Evolutionary conservation across 495 filamentous ascomycete genomes (phyloP).

Genomic region (Collariella sp.): DNA sequence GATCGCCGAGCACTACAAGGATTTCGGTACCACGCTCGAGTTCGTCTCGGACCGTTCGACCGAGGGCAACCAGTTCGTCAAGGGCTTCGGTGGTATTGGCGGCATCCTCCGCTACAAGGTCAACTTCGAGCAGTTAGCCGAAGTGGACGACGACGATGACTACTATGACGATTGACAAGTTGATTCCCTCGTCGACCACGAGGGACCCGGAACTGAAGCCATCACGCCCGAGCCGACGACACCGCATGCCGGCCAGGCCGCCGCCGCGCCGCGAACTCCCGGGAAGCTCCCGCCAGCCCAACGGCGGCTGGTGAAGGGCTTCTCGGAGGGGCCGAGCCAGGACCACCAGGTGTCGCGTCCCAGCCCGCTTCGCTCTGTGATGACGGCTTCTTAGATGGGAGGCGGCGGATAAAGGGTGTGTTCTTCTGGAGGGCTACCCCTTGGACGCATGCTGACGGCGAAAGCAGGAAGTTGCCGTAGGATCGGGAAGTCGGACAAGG

Average conservation of each 20-base stretch:
- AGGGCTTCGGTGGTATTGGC: conserved; percentile 97
- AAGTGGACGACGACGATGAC: conserved; percentile 92
- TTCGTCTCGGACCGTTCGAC: conserved; percentile 95
- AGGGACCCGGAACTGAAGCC: conserved; percentile 69
- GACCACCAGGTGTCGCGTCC: conserved; percentile 40
- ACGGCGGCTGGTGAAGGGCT: conserved; percentile 35
- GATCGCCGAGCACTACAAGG: conserved; percentile 95
- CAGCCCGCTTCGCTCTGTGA: conserved; percentile 52
- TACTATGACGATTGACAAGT: conserved; percentile 99
- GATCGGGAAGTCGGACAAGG: conserved; percentile 23
- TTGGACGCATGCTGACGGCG: background rate
- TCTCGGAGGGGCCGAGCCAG: conserved; percentile 30
- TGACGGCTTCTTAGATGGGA: conserved; percentile 48
- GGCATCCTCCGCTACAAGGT: conserved; percentile 97
- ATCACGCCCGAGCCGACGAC: conserved; percentile 48
- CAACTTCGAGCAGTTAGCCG: conserved; percentile 98
- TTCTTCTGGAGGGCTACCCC: background rate
- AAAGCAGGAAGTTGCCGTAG: conserved; percentile 7
- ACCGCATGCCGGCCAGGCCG: conserved; percentile 26
- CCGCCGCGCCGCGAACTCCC: conserved; percentile 30
- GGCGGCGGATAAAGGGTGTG: conserved; percentile 13
- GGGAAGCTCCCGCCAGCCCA: conserved; percentile 30
- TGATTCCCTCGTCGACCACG: conserved; percentile 79
- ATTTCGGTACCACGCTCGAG: conserved; percentile 93
- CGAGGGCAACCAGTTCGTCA: conserved; percentile 99